These are phyloP conservation scores for Solanum gandarillasii DNA, from an alignment of 257 asterid genomes.

Conservation along the genomic window DNA sequence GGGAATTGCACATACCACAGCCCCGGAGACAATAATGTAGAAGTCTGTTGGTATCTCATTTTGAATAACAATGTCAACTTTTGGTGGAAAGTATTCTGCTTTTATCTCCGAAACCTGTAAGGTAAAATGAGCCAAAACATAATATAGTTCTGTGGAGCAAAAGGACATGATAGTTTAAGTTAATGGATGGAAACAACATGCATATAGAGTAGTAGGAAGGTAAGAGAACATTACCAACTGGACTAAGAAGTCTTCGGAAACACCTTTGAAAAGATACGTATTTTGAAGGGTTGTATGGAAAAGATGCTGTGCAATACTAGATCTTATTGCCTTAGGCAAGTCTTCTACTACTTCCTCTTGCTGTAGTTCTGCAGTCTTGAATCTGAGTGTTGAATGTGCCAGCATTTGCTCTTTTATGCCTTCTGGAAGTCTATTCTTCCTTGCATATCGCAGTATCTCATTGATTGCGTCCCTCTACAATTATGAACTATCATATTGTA, in stretches of 20 bases:
- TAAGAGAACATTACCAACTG: constrained; percentile 55
- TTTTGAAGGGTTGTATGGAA: constrained; percentile 51
- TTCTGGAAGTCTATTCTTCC: constrained; percentile 79
- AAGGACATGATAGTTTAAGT: neutral
- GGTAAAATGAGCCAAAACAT: neutral
- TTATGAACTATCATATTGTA: neutral
- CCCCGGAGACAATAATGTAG: constrained; percentile 81
- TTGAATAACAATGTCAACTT: constrained; percentile 75
- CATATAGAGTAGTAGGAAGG: neutral
- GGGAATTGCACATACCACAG: constrained; percentile 48
- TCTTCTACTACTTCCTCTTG: constrained; percentile 78
- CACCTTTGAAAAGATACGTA: constrained; percentile 75
- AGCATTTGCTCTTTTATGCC: constrained; percentile 79
- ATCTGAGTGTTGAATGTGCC: constrained; percentile 74
- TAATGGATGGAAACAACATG: neutral
- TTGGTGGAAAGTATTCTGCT: constrained; percentile 93
- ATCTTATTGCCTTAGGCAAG: constrained; percentile 86
- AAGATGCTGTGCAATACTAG: constrained; percentile 83
- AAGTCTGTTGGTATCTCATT: constrained; percentile 91
- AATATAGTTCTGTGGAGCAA: neutral
- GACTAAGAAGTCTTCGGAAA: constrained; percentile 59
- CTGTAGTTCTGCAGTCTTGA: constrained; percentile 84
- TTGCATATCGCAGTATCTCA: constrained; percentile 60
- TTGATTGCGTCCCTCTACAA: constrained; percentile 74
- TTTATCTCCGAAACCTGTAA: constrained; percentile 84